Evolutionary conservation across 495 filamentous ascomycete genomes (phyloP).

Genomic region (Xylaria acuta): DNA sequence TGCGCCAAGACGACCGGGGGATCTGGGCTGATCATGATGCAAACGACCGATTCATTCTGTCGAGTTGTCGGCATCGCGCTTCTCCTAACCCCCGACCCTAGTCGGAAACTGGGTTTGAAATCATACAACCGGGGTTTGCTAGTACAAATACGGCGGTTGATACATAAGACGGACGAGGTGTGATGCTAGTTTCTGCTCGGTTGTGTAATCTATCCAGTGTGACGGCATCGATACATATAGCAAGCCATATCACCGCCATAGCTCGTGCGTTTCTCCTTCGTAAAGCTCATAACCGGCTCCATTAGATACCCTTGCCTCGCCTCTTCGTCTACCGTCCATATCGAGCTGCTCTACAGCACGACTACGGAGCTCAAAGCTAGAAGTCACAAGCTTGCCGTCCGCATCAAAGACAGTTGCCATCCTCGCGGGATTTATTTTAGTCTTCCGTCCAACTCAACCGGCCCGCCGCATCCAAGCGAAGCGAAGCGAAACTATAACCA

Average conservation of each 20-base stretch:
- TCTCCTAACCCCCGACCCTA: background rate
- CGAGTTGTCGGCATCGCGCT: slow-evolving; percentile 11
- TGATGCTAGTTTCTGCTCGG: background rate
- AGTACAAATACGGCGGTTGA: background rate
- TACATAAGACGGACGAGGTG: background rate
- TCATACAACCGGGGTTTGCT: background rate
- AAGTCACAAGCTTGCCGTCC: background rate
- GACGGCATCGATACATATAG: background rate
- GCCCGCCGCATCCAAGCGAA: background rate
- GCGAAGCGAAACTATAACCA: slow-evolving; percentile 11
- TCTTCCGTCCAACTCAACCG: background rate
- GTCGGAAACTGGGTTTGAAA: background rate
- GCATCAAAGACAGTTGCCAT: background rate
- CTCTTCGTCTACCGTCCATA: background rate
- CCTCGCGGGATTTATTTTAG: background rate
- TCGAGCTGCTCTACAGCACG: background rate
- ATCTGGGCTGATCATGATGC: slow-evolving; percentile 8
- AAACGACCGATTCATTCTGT: background rate
- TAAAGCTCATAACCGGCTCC: background rate
- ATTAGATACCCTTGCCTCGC: background rate
- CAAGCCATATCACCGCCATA: background rate
- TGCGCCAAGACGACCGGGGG: background rate
- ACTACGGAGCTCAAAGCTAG: background rate
- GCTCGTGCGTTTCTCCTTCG: background rate
- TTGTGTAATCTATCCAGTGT: background rate